These are phyloP conservation scores for Truncatella angustata DNA, from an alignment of 2,329 filamentous ascomycete genomes.

Conservation along the genomic window DNA sequence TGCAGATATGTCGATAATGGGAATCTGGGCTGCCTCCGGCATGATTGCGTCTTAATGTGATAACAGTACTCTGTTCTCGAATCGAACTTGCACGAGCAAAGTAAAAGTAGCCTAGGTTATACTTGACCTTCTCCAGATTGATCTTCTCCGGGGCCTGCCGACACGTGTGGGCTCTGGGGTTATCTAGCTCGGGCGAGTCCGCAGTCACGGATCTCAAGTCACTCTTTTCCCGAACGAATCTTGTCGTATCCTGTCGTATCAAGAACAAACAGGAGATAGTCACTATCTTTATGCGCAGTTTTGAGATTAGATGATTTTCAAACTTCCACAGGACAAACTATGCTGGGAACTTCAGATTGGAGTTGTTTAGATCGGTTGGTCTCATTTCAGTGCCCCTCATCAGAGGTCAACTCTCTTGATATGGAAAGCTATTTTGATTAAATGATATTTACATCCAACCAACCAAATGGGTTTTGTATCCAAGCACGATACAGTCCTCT, in stretches of 20 bases:
- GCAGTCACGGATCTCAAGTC: neutral
- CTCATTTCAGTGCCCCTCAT: neutral
- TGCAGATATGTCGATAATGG: constrained; percentile 77
- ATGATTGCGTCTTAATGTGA: neutral
- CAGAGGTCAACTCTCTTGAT: too few relatives aligned
- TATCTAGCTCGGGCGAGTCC: constrained; percentile 1
- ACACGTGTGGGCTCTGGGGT: neutral
- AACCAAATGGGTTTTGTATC: too few relatives aligned
- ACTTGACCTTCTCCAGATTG: neutral
- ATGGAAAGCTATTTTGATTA: too few relatives aligned
- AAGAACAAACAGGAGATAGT: neutral
- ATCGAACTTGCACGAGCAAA: neutral
- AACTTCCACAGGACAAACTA: too few relatives aligned
- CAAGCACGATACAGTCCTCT: too few relatives aligned
- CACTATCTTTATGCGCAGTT: neutral
- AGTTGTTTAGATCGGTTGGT: too few relatives aligned
- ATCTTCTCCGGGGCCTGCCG: constrained; percentile 1
- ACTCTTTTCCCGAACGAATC: neutral
- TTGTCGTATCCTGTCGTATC: neutral
- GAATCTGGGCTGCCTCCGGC: constrained; percentile 52
- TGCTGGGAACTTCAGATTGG: too few relatives aligned
- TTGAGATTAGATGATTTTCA: too few relatives aligned
- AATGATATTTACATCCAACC: too few relatives aligned
- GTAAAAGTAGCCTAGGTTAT: neutral
- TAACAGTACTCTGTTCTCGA: neutral